phyloP scores from a whole-genome alignment of 179 eudicot species.

The Nepenthes alata region DNA sequence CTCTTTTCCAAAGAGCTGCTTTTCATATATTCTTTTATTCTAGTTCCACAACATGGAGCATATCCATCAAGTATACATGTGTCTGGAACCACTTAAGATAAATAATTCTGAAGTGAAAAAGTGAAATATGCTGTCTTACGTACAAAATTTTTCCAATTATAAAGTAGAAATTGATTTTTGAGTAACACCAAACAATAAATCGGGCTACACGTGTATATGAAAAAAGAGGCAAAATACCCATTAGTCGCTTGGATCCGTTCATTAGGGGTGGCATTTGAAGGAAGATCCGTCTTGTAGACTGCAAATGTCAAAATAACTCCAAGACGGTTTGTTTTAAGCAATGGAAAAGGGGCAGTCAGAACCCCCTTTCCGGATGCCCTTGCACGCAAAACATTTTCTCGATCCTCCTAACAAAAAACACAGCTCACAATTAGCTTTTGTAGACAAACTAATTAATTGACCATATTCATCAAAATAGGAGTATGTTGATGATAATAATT shows the following conservation, averaged over 20 bases:
- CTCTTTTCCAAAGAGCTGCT: not conserved
- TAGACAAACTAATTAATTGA: not conserved
- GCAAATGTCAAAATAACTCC: conserved; percentile 89
- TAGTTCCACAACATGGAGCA: not conserved
- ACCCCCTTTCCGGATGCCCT: conserved; percentile 83
- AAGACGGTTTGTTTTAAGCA: conserved; percentile 73
- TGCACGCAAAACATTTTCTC: conserved; percentile 79
- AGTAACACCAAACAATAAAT: not conserved
- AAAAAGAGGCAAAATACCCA: conserved; percentile 36
- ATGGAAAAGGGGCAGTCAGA: conserved; percentile 68
- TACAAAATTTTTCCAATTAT: not conserved
- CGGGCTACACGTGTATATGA: not conserved
- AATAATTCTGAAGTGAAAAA: not conserved
- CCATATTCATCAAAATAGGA: not conserved
- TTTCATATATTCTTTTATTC: conserved; percentile 2
- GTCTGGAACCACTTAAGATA: not conserved
- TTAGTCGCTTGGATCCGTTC: conserved; percentile 60
- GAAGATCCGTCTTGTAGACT: conserved; percentile 60
- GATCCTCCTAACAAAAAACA: conserved; percentile 51
- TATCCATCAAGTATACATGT: not conserved
- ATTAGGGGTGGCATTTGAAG: conserved; percentile 52
- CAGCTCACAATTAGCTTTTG: not conserved
- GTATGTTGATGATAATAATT: too few relatives aligned
- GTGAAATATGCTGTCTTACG: not conserved
- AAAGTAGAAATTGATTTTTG: not conserved